A percentile compares a stretch with the other conserved stretches of the same genome.
Evolutionary conservation across 179 eudicot genomes (phyloP).

Genomic region (Beta corolliflora): DNA sequence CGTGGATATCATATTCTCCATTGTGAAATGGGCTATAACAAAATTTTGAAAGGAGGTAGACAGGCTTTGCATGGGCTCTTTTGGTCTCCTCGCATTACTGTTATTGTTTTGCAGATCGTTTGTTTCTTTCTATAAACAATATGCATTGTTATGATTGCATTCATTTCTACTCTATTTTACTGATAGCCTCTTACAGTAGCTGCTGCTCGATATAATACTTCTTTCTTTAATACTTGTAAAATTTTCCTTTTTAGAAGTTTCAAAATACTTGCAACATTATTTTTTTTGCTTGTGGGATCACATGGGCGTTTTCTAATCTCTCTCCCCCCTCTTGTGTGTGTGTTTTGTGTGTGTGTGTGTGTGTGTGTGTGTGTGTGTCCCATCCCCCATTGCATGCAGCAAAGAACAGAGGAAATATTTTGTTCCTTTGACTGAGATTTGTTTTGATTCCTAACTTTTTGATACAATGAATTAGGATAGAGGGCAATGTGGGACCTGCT

Average conservation of each 20-base stretch:
- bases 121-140: background rate
- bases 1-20: background rate
- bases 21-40: background rate
- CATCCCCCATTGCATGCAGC: too few relatives aligned
- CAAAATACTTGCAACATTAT: too few relatives aligned
- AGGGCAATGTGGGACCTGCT: slow-evolving; percentile 36
- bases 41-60: background rate
- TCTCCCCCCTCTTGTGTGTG: too few relatives aligned
- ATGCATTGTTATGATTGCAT: background rate
- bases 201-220: background rate
- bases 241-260: too few relatives aligned
- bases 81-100: background rate
- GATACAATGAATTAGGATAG: slow-evolving; percentile 56
- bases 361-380: too few relatives aligned
- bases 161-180: background rate
- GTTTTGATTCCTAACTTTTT: slow-evolving; percentile 17
- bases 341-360: too few relatives aligned
- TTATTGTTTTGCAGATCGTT: background rate
- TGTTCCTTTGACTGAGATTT: background rate
- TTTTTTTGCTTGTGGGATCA: too few relatives aligned
- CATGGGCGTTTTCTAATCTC: too few relatives aligned
- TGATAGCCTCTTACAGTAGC: background rate
- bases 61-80: background rate
- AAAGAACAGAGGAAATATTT: background rate
- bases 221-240: too few relatives aligned